Evolutionary conservation across 768 basidiomycete species (phyloP).

Genomic region (Hortiboletus flavorubellus): DNA sequence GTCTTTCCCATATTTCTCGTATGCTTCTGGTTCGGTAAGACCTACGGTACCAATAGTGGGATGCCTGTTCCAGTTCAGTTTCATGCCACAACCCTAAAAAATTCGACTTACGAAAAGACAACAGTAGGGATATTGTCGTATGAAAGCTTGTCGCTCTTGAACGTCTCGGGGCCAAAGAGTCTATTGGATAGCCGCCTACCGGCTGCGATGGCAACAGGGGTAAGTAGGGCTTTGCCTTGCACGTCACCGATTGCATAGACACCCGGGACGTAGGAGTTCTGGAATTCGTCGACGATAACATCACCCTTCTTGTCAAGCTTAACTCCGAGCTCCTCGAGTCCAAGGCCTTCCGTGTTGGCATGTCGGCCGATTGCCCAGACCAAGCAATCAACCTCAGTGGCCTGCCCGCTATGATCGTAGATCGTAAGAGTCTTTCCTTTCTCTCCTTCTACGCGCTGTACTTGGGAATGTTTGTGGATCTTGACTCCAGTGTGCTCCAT

Average conservation of each 20-base stretch:
- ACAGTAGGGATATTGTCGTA: conserved; percentile 93
- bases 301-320: conserved; percentile 77
- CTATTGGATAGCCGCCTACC: conserved; percentile 87
- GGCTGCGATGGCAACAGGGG: conserved; percentile 97
- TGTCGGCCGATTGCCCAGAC: conserved; percentile 95
- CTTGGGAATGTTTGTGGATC: conserved; percentile 74
- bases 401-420: conserved; percentile 69
- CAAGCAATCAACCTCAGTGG: conserved; percentile 79
- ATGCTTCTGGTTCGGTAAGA: conserved; percentile 88
- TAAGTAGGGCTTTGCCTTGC: conserved; percentile 86
- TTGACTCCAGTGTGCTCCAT: conserved; percentile 94
- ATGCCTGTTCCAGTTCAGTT: conserved; percentile 51
- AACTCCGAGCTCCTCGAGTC: conserved; percentile 74
- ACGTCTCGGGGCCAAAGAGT: conserved; percentile 83
- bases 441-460: conserved; percentile 72
- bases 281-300: conserved; percentile 86
- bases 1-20: conserved; percentile 79
- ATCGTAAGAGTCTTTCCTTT: conserved; percentile 73
- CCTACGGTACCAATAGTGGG: conserved; percentile 96
- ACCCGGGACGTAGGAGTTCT: conserved; percentile 69
- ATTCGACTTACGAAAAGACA: conserved; percentile 82
- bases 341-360: conserved; percentile 73
- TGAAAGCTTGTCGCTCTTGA: conserved; percentile 80
- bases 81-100: conserved; percentile 1
- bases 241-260: conserved; percentile 91